Percentiles rank a stretch among this genome's conserved stretches.
These are phyloP conservation scores for Didymella lethalis DNA, from an alignment of 2,329 filamentous ascomycete species.

Conservation along the genomic window DNA sequence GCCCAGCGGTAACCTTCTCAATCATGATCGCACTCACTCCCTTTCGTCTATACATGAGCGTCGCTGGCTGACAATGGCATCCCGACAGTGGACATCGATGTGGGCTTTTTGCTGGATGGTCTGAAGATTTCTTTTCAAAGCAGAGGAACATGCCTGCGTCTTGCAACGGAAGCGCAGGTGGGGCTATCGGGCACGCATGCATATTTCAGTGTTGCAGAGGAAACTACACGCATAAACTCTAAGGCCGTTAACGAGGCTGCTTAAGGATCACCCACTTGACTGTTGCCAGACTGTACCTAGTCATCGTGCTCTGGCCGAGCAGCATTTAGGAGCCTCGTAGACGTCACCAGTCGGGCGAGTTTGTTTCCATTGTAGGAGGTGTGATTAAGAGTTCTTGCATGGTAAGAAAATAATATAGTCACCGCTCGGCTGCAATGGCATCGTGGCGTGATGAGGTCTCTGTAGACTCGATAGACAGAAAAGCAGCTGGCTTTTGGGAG, in stretches of 20 bases:
- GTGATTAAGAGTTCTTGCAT: neutral
- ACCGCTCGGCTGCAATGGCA: neutral
- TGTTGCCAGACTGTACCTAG: neutral
- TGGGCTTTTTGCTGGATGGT: neutral
- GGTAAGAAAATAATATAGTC: neutral
- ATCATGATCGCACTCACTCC: neutral
- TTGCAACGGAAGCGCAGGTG: neutral
- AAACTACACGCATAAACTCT: neutral
- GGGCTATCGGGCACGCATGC: constrained; percentile 1
- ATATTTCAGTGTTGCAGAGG: neutral
- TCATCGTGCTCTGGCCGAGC: neutral
- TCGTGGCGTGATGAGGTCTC: neutral
- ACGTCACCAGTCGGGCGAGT: too few species aligned
- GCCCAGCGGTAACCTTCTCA: neutral
- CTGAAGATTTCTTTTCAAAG: neutral
- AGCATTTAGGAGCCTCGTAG: neutral
- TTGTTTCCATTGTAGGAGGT: neutral
- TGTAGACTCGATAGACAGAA: neutral
- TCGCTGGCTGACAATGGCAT: neutral
- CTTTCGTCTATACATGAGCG: neutral
- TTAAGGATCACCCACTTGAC: neutral
- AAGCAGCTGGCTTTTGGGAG: neutral
- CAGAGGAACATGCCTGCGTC: neutral
- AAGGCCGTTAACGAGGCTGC: neutral
- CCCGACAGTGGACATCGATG: neutral